Base-by-base conservation (phyloP, 2,329 filamentous ascomycete genomes). In the Xylaria arbuscula region DNA sequence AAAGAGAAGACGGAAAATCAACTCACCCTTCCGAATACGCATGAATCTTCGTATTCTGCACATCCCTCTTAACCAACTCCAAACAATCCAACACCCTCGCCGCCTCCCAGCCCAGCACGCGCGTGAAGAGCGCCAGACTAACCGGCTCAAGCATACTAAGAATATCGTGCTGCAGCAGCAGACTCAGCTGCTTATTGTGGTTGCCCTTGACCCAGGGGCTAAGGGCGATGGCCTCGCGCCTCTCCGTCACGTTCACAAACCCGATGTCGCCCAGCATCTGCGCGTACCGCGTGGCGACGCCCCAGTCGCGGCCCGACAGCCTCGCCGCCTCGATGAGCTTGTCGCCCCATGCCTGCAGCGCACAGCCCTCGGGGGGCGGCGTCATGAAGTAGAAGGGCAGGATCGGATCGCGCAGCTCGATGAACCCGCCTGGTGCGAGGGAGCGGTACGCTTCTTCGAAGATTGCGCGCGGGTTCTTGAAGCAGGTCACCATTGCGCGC, bases 371-470 rank as follows among this genome's bases (percentile, higher is more conserved):
- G 0, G 74, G 72, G 13, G 72, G 73, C 24, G 73, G 69, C 1
- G 70, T 74, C 54, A 70, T 47, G 69, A 72, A 76, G 11, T 67
- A 58, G 68, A 76, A 76, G 45, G 74, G 74, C 53, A 76, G 66
- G 51, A 74, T 68, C 9, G 73, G 73, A 57, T 76, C 73, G n/a
- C 73, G 72, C 15, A 75, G 64, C 72, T 75, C 72, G 67, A 76
- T 64, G 66, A 69, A 76, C 48, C 74, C 74, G 9, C 74, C 74
- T 1, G 74, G 74, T 4, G 67, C 68, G 0, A 75, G 71, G 15
- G 51, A 61, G 11, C 61, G 61, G 60, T 65, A 70, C 17, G 71
- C 74, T 50, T 69, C 66, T n/a, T 57, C 63, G 56, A 76, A 62
- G 22, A 76, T 71, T 38, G 66, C 56, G 24, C 58, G 66, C 7